Percentiles rank a stretch among this genome's conserved stretches.
Conservation (phyloP, 2,329 filamentous ascomycete genomes). For the Fusarium sp. region DNA sequence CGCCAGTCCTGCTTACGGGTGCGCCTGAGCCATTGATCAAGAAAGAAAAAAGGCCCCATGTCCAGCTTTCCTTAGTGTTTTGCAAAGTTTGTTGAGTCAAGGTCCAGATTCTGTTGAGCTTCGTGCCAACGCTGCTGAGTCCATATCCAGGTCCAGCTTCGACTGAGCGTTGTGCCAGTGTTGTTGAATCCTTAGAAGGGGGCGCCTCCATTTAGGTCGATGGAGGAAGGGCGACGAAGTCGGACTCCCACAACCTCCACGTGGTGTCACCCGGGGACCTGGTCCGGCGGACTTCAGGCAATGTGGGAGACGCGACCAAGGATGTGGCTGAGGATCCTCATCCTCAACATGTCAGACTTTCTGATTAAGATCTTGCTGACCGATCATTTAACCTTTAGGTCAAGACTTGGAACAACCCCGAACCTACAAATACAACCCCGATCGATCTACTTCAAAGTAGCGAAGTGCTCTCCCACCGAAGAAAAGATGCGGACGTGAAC, state of each 20-base stretch:
- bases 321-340: too few relatives aligned
- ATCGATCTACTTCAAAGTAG: too few relatives aligned
- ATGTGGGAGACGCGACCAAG: background rate
- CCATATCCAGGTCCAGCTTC: background rate
- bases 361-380: too few relatives aligned
- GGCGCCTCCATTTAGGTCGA: too few relatives aligned
- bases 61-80: background rate
- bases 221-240: background rate
- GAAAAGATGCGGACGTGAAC: too few relatives aligned
- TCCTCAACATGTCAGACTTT: too few relatives aligned
- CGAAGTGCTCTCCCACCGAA: too few relatives aligned
- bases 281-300: background rate
- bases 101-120: background rate
- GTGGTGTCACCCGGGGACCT: background rate
- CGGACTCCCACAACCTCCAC: background rate
- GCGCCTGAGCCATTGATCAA: too few relatives aligned
- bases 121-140: background rate
- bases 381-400: too few relatives aligned
- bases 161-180: background rate
- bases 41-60: background rate
- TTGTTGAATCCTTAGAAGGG: background rate
- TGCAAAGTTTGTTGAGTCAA: background rate
- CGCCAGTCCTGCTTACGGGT: background rate
- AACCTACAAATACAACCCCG: too few relatives aligned
- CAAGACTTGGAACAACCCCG: too few relatives aligned